These are phyloP conservation scores for Linaria vulgaris DNA, from an alignment of 257 asterid species.

Conservation along the genomic window DNA sequence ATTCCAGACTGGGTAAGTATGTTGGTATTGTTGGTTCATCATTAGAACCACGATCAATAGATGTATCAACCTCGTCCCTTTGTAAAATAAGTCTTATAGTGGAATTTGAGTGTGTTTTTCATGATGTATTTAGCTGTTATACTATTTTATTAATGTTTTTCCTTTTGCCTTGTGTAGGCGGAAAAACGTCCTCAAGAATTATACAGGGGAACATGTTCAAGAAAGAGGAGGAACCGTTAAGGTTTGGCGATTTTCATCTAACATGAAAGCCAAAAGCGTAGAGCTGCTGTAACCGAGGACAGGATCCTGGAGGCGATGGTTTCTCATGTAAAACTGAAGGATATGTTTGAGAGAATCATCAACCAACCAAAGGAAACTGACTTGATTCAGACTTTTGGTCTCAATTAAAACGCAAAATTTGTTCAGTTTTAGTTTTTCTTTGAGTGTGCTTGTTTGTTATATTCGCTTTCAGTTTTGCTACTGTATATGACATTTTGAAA, in stretches of 20 bases:
- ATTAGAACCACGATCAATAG: neutral
- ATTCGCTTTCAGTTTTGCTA: too few relatives aligned
- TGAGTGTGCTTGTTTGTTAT: too few relatives aligned
- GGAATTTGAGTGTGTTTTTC: conserved; percentile 7
- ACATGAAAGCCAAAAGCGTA: conserved; percentile 21
- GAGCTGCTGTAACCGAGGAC: conserved; percentile 29
- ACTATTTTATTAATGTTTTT: neutral
- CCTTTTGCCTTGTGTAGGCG: conserved; percentile 28
- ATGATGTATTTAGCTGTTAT: neutral
- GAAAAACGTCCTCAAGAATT: conserved; percentile 9
- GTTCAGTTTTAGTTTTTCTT: neutral
- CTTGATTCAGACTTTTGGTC: conserved; percentile 38
- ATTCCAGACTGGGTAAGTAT: conserved; percentile 53
- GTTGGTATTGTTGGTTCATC: conserved; percentile 2
- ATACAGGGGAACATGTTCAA: conserved; percentile 7
- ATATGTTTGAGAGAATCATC: conserved; percentile 45
- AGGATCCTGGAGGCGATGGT: conserved; percentile 40
- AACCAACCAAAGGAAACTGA: conserved; percentile 49
- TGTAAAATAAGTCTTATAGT: neutral
- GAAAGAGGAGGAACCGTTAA: conserved; percentile 12
- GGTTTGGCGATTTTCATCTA: conserved; percentile 19
- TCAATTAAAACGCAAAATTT: too few relatives aligned
- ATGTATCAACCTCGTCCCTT: neutral
- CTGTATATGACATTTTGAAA: too few relatives aligned
- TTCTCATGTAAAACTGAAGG: conserved; percentile 18